A percentile compares a stretch with the other conserved stretches of the same genome.
phyloP scores from a whole-genome alignment of 2,329 filamentous ascomycete genomes.

The Epichloe uncinata region DNA sequence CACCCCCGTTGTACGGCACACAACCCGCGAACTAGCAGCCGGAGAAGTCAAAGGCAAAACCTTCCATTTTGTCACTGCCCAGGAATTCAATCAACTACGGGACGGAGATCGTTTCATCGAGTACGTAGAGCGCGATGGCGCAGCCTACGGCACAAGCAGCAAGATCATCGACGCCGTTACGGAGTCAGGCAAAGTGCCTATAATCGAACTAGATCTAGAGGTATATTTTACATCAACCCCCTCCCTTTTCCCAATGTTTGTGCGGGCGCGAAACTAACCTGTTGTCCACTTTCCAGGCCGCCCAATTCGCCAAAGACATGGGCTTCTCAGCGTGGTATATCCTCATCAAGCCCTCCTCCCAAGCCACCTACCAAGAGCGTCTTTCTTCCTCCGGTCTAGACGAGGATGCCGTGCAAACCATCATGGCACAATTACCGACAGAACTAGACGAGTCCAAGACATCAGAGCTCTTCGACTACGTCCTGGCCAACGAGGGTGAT shows the following conservation, averaged over 20 bases:
- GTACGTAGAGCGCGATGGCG: slow-evolving; percentile 34
- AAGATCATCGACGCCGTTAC: slow-evolving; percentile 37
- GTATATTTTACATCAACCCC: slow-evolving; percentile 23
- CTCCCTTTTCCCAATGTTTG: too few species aligned
- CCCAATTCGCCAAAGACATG: slow-evolving; percentile 43
- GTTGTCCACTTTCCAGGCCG: slow-evolving; percentile 26
- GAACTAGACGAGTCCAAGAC: slow-evolving; percentile 15
- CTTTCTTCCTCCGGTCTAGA: slow-evolving; percentile 16
- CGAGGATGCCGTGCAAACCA: slow-evolving; percentile 11
- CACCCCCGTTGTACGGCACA: slow-evolving; percentile 41
- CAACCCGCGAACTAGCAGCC: slow-evolving; percentile 35
- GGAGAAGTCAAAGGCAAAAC: slow-evolving; percentile 38
- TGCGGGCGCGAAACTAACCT: not conserved
- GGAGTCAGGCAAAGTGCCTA: slow-evolving; percentile 44
- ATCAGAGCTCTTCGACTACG: slow-evolving; percentile 15
- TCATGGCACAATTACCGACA: slow-evolving; percentile 10
- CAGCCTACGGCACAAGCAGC: slow-evolving; percentile 42
- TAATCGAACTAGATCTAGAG: slow-evolving; percentile 39
- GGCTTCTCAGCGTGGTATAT: slow-evolving; percentile 42
- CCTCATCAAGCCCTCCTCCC: slow-evolving; percentile 32
- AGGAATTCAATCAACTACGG: slow-evolving; percentile 42
- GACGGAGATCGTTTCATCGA: slow-evolving; percentile 48
- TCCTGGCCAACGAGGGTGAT: slow-evolving; percentile 15
- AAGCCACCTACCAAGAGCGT: slow-evolving; percentile 14
- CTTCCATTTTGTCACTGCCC: slow-evolving; percentile 43